Conservation (phyloP, 1,284 basidiomycete genomes). For the Ceratobasidium sp. region DNA sequence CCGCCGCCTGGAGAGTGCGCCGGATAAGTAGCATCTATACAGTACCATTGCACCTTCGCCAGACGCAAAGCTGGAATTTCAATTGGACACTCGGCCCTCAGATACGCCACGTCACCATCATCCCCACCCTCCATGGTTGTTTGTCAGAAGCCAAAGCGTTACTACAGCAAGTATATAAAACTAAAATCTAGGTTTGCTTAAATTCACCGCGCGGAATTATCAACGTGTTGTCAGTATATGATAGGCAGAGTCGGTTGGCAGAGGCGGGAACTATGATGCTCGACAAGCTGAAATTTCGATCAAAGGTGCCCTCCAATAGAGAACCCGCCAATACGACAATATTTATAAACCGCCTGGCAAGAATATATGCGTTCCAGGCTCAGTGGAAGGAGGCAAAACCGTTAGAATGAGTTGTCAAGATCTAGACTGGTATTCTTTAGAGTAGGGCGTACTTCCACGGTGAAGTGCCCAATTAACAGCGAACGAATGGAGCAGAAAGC, state of each 20-base stretch:
- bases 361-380: neutral
- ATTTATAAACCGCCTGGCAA: neutral
- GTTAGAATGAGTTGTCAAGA: neutral
- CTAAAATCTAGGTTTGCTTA: neutral
- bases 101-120: no score
- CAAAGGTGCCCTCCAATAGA: neutral
- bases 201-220: neutral
- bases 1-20: no score
- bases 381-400: slow-evolving; percentile 2
- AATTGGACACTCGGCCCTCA: no score
- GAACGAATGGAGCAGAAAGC: neutral
- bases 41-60: no score
- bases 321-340: no score
- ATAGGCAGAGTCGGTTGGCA: neutral
- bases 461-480: neutral
- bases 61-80: no score
- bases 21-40: no score
- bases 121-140: neutral
- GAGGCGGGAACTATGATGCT: neutral
- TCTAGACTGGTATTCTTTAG: neutral
- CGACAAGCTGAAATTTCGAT: neutral
- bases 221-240: neutral
- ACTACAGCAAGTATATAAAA: neutral
- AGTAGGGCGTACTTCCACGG: neutral
- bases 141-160: slow-evolving; percentile 1